Conservation (phyloP, 2,329 filamentous ascomycete genomes). For the Sphaerulina musiva region DNA sequence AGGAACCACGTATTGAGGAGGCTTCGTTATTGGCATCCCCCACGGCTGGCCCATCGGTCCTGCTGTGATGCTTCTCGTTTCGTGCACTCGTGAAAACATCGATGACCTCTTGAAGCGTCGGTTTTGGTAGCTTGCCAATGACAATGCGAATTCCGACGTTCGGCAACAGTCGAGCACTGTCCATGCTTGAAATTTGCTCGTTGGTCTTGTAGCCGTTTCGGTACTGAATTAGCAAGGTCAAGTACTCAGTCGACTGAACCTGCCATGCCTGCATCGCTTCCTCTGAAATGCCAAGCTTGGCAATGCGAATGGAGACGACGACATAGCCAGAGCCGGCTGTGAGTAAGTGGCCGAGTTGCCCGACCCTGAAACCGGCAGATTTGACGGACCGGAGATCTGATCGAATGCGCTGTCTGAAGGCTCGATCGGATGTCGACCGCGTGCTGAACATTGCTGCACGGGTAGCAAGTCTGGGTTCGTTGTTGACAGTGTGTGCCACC, state of each 20-base stretch:
- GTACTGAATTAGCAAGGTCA: constrained; percentile 67
- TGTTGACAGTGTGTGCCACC: no score
- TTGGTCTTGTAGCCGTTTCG: constrained; percentile 55
- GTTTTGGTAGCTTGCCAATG: constrained; percentile 66
- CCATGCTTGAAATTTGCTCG: constrained; percentile 46
- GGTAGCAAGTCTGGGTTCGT: no score
- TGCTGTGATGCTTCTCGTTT: constrained; percentile 19
- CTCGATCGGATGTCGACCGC: constrained; percentile 2
- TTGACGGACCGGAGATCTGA: constrained; percentile 57
- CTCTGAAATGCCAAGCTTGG: constrained; percentile 64
- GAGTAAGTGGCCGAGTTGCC: constrained; percentile 51
- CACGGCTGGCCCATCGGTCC: constrained; percentile 12
- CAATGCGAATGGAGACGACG: constrained; percentile 61
- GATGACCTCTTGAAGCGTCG: constrained; percentile 51
- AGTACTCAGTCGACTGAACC: constrained; percentile 58
- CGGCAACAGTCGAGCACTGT: constrained; percentile 33
- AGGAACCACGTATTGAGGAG: constrained; percentile 49
- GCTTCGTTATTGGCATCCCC: constrained; percentile 26
- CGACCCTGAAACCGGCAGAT: constrained; percentile 63
- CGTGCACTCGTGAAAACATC: constrained; percentile 45
- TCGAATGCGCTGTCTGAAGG: constrained; percentile 26
- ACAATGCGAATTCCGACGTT: constrained; percentile 60
- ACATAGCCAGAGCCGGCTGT: constrained; percentile 48
- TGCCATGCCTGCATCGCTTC: constrained; percentile 75
- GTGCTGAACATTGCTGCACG: no score